Evolutionary conservation across 495 filamentous ascomycete genomes (phyloP).

Genomic region (Podospora pseudoanserina): DNA sequence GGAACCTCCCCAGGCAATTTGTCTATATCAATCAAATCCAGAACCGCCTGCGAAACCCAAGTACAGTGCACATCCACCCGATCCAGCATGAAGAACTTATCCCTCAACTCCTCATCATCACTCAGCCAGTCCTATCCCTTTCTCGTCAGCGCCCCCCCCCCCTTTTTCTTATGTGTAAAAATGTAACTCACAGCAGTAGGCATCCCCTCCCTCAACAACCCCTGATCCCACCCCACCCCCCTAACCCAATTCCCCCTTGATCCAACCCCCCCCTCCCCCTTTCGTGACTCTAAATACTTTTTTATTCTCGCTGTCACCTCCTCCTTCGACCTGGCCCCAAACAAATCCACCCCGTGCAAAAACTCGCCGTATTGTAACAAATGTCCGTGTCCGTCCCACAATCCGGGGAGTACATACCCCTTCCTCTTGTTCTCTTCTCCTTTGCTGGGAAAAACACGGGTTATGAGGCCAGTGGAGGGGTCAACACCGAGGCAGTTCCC

Average conservation of each 20-base stretch:
- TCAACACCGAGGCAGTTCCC: neutral
- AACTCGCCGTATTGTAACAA: slow-evolving; percentile 62
- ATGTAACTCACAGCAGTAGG: slow-evolving; percentile 55
- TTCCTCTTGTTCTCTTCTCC: neutral
- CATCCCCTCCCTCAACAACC: slow-evolving; percentile 53
- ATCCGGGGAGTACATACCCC: slow-evolving; percentile 50
- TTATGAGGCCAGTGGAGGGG: neutral
- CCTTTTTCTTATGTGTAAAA: neutral
- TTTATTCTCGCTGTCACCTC: slow-evolving; percentile 48
- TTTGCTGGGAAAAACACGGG: neutral
- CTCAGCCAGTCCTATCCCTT: slow-evolving; percentile 45
- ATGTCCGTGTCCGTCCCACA: slow-evolving; percentile 66
- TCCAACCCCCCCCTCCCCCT: slow-evolving; percentile 36
- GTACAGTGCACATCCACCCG: slow-evolving; percentile 64
- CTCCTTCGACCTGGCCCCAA: slow-evolving; percentile 48
- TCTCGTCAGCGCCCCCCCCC: neutral
- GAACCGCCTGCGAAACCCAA: slow-evolving; percentile 58
- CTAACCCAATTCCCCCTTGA: slow-evolving; percentile 53
- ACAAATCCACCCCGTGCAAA: slow-evolving; percentile 56
- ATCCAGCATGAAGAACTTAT: slow-evolving; percentile 62
- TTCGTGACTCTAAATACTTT: slow-evolving; percentile 37
- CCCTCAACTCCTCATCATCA: slow-evolving; percentile 46
- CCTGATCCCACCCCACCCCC: slow-evolving; percentile 66
- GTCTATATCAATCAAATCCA: slow-evolving; percentile 47
- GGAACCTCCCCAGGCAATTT: slow-evolving; percentile 51